phyloP scores from a whole-genome alignment of 805 yeast genomes.

The Wilhelminamyces savonicus region DNA sequence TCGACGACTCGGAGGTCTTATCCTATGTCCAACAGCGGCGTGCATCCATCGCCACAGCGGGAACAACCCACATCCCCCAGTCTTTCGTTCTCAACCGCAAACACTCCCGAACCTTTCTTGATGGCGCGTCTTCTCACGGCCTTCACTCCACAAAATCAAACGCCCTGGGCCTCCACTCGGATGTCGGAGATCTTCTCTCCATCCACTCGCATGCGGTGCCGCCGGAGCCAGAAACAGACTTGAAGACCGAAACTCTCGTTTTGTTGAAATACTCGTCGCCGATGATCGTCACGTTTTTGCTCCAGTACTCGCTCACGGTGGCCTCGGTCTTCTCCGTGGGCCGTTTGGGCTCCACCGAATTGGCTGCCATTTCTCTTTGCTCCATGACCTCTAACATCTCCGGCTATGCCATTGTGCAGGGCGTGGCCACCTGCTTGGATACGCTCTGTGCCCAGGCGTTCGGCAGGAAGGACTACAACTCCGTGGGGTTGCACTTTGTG shows the following conservation, averaged over 20 bases:
- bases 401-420: slow-evolving; percentile 64
- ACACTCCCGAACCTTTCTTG: slow-evolving; percentile 1
- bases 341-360: slow-evolving; percentile 59
- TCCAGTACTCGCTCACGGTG: slow-evolving; percentile 68
- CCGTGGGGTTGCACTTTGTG: slow-evolving; percentile 64
- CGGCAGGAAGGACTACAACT: slow-evolving; percentile 57
- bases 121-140: slow-evolving; percentile 31
- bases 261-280: slow-evolving; percentile 46
- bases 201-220: slow-evolving; percentile 10
- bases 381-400: slow-evolving; percentile 76
- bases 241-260: slow-evolving; percentile 31
- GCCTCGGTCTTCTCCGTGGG: slow-evolving; percentile 78
- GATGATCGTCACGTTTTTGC: slow-evolving; percentile 55
- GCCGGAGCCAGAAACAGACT: slow-evolving; percentile 40
- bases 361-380: slow-evolving; percentile 71
- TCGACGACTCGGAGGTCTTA: too few relatives aligned
- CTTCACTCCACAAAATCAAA: slow-evolving; percentile 10
- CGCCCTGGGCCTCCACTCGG: not conserved
- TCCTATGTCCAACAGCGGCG: slow-evolving; percentile 34
- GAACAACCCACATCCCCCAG: slow-evolving; percentile 12
- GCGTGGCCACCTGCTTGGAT: slow-evolving; percentile 72
- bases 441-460: slow-evolving; percentile 75
- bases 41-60: slow-evolving; percentile 30
- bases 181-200: slow-evolving; percentile 17
- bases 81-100: slow-evolving; percentile 6